These are phyloP conservation scores for Sextonia rubra DNA, from an alignment of 164 flowering plant genomes.

Conservation along the genomic window DNA sequence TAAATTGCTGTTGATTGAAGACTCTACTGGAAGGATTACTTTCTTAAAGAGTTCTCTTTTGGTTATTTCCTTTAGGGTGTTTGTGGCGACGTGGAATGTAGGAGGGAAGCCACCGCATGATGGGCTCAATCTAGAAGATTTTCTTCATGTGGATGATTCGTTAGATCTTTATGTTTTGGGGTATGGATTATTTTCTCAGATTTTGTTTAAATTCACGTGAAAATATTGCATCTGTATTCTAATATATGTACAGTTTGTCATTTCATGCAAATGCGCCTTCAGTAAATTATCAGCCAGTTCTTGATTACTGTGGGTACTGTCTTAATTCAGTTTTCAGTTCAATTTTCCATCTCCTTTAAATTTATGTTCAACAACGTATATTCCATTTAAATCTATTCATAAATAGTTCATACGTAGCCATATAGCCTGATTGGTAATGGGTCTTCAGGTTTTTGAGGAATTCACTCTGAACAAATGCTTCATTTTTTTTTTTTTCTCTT, in stretches of 20 bases:
- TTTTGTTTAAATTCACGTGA: background rate
- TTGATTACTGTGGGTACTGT: background rate
- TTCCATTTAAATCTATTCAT: no score
- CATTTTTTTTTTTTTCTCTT: no score
- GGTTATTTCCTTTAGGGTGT: constrained; percentile 32
- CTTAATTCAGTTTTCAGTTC: background rate
- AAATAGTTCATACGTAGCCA: background rate
- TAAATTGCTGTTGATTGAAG: background rate
- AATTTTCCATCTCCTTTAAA: background rate
- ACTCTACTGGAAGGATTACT: background rate
- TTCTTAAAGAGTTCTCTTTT: background rate
- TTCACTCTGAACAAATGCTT: background rate
- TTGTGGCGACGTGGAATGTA: constrained; percentile 84
- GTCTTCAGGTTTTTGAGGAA: background rate
- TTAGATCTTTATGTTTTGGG: constrained; percentile 74
- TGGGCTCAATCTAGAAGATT: constrained; percentile 48
- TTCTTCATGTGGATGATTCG: constrained; percentile 41
- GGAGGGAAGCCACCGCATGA: constrained; percentile 66
- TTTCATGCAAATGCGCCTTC: background rate
- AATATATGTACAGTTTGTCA: background rate
- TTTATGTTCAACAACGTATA: background rate
- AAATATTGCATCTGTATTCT: background rate
- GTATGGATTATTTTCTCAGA: constrained; percentile 26
- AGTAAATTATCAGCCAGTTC: background rate
- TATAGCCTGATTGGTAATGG: background rate